These are phyloP conservation scores for Aleurites moluccanus DNA, from an alignment of 441 rosid species.

Conservation along the genomic window DNA sequence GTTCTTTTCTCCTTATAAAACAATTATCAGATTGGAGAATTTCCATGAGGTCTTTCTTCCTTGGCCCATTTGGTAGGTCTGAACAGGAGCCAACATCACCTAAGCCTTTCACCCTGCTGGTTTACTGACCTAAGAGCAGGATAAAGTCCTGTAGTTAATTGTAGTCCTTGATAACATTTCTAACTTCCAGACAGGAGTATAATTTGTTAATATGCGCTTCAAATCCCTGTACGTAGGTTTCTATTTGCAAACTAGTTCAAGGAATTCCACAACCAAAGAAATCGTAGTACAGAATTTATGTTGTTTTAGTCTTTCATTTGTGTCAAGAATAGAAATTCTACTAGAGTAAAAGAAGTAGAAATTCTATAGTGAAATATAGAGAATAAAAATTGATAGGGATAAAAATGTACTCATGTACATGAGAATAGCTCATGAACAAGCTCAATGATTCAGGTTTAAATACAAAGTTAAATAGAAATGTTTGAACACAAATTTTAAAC, in stretches of 20 bases:
- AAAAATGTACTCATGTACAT: neutral
- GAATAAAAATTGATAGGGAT: neutral
- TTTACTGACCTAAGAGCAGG: neutral
- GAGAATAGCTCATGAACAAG: neutral
- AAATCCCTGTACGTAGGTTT: neutral
- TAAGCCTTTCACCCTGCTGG: neutral
- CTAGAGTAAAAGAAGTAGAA: neutral
- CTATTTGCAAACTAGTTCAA: neutral
- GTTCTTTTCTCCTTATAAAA: neutral
- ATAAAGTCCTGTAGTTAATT: neutral
- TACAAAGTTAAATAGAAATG: neutral
- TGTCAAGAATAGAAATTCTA: neutral
- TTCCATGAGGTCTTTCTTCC: neutral
- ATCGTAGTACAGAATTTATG: neutral
- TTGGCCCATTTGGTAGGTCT: neutral
- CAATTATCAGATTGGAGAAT: neutral
- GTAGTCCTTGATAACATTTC: neutral
- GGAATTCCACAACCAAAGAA: slow-evolving; percentile 3
- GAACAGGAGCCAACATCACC: neutral
- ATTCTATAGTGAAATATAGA: neutral
- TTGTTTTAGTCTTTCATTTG: neutral
- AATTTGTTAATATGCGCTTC: neutral
- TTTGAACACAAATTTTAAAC: neutral
- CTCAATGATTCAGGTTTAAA: neutral
- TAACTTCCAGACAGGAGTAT: neutral